Conservation (phyloP, 495 filamentous ascomycete genomes). For the Neurospora tetrasperma region DNA sequence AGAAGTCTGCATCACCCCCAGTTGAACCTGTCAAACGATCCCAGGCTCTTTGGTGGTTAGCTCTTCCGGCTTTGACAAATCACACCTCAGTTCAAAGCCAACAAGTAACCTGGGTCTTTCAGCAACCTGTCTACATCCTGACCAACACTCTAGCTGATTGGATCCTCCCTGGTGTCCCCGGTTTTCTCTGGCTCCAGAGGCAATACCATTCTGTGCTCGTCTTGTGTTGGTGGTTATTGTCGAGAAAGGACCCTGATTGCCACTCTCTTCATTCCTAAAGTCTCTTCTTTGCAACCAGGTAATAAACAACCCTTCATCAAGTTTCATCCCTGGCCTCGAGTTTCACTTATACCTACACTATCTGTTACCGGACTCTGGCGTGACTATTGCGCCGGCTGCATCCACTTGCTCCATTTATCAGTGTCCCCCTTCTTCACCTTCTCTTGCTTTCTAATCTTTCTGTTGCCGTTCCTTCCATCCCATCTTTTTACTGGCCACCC, state of each 20-base stretch:
- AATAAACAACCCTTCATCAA: neutral
- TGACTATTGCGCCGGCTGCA: neutral
- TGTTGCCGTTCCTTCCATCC: neutral
- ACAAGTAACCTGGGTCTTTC: neutral
- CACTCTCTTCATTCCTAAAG: neutral
- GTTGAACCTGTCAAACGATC: neutral
- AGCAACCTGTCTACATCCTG: neutral
- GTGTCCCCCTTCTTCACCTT: neutral
- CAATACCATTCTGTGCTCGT: neutral
- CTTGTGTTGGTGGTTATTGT: neutral
- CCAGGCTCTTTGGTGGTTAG: neutral
- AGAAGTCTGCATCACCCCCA: neutral
- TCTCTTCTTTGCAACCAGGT: neutral
- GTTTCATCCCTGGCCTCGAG: neutral
- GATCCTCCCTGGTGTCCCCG: neutral
- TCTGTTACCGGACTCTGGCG: neutral
- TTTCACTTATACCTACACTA: constrained; percentile 1
- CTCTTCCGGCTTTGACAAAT: neutral
- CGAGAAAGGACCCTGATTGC: neutral
- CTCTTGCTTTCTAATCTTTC: neutral
- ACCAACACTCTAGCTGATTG: neutral
- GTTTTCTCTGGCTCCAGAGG: neutral
- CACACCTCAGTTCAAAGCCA: neutral
- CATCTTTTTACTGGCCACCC: neutral
- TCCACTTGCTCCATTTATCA: neutral